Evolutionary conservation across 345 rosid genomes (phyloP), one percentile per base, ranked within the genome.

Genomic region (Eutrema yunnanense): DNA sequence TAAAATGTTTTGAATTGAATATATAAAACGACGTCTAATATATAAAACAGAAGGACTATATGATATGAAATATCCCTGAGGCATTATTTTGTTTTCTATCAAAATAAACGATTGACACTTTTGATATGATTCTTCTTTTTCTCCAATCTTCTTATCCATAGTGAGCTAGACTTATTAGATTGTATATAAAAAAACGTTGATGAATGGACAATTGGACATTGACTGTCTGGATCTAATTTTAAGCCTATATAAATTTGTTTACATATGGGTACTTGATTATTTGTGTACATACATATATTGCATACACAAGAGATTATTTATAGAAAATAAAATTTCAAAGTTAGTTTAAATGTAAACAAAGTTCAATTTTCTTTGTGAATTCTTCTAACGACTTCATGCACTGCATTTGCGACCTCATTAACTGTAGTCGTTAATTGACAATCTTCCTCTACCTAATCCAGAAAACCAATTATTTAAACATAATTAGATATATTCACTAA

Each of bases 381-480:
- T 67, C 63, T 75, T 61, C 56, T 32, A 67, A 75, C 6, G 55
- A 75, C 62, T 26, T 67, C 79, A 60, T 67, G 73, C 62, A 75
- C 73, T 5, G 69, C 73, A 5, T 67, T 44, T 61, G 73, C 69
- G 26, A 75, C n/a, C 14, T 67, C 79, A 44, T 53, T 37, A 61
- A 29, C 62, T 4, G 79, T 59, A 67, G 56, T 53, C 29, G 43
- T 65, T 53, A 75, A 26, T 16, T 61, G 49, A 67, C 62, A 60
- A 26, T 43, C 37, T 52, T 54, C 57, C 47, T 67, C 63, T 37
- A 67, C 62, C 79, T 67, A 61, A 48, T 67, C 16, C 38, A 59
- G 5, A 51, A 59, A 54, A 33, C 11, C 48, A 49, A 42, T 36
- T n/a, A 44, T 36, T 12, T 41, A 19, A 32, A 29, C 29, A 52